Conservation (phyloP, 2,329 filamentous ascomycete species). For the Fonsecaea pugnacius region DNA sequence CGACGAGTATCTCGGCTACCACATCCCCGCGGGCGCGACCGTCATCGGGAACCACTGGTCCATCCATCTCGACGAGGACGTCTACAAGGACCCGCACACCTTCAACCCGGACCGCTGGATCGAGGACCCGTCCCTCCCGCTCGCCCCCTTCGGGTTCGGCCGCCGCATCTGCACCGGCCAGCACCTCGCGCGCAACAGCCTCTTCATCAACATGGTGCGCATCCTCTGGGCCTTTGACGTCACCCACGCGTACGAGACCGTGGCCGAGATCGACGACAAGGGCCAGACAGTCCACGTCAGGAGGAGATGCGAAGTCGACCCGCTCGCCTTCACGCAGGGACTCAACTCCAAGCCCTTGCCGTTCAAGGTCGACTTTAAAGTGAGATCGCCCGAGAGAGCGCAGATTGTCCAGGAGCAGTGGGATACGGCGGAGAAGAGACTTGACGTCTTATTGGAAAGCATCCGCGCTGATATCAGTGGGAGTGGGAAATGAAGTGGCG, state of each 20-base stretch:
- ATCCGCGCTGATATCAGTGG: neutral
- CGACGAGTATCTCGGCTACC: slow-evolving; percentile 55
- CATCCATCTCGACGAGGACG: slow-evolving; percentile 49
- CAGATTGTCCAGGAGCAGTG: neutral
- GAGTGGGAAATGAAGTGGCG: neutral
- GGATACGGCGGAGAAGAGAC: neutral
- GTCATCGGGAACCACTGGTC: slow-evolving; percentile 53
- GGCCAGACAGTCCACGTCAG: neutral
- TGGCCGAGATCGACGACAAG: neutral
- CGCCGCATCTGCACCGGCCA: slow-evolving; percentile 51
- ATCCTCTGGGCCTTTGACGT: slow-evolving; percentile 44
- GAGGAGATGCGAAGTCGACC: slow-evolving; percentile 46
- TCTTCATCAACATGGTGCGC: slow-evolving; percentile 60
- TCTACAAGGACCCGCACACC: slow-evolving; percentile 46
- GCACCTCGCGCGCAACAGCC: slow-evolving; percentile 42
- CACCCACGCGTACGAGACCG: neutral
- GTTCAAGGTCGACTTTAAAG: slow-evolving; percentile 16
- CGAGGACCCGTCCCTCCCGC: slow-evolving; percentile 46
- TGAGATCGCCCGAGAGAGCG: neutral
- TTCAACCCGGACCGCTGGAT: slow-evolving; percentile 45
- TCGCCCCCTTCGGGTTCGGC: slow-evolving; percentile 62
- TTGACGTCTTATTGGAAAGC: neutral
- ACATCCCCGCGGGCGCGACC: slow-evolving; percentile 55
- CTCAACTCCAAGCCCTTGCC: slow-evolving; percentile 33
- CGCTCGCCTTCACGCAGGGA: slow-evolving; percentile 42